Evolutionary conservation across 176 grass and related monocot species (phyloP).

Genomic region (Oropetium thomaeum): DNA sequence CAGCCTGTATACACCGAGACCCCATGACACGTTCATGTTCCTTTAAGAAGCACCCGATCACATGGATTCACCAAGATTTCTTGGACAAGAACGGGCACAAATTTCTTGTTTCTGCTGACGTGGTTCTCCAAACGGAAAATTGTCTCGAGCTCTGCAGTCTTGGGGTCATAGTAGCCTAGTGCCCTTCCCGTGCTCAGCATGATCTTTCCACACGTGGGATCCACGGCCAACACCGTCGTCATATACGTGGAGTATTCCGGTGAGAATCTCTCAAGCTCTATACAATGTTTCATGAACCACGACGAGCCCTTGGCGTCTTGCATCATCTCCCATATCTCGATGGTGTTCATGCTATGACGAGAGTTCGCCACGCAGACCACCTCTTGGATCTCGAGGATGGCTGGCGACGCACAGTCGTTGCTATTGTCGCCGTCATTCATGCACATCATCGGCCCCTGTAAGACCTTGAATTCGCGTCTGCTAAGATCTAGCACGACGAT

Average conservation of each 20-base stretch:
- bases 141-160: not conserved
- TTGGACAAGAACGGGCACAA: not conserved
- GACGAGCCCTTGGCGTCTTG: not conserved
- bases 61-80: not conserved
- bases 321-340: conserved; percentile 18
- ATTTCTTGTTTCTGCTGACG: not conserved
- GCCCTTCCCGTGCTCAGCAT: conserved; percentile 10
- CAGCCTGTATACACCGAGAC: too few relatives aligned
- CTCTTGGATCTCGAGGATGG: conserved; percentile 7
- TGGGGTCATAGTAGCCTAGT: conserved; percentile 6
- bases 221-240: not conserved
- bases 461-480: not conserved
- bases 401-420: not conserved
- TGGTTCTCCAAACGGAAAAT: not conserved
- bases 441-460: not conserved
- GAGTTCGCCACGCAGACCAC: not conserved
- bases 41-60: too few relatives aligned
- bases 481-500: not conserved
- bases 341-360: not conserved
- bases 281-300: not conserved
- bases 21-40: too few relatives aligned
- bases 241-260: not conserved
- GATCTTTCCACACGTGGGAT: not conserved
- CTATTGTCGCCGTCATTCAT: not conserved
- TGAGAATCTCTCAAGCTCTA: not conserved